Evolutionary conservation across 2,329 filamentous ascomycete species (phyloP), one percentile per base, ranked within the genome.

Genomic region (Pseudopyricularia javanii): DNA sequence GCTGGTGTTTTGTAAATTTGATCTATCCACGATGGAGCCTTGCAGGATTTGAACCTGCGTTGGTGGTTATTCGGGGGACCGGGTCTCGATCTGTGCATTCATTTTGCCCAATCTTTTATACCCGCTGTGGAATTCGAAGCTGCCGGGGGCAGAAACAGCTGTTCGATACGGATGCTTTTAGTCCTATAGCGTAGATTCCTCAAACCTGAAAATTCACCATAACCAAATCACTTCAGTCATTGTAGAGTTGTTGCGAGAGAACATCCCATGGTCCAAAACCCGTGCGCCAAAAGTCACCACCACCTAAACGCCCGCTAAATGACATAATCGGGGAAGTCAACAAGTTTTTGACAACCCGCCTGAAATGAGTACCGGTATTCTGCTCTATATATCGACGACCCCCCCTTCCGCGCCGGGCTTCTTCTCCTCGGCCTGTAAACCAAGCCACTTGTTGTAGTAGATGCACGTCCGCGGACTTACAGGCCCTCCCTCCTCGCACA

Each of bases 391-490:
- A 12, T 43, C 37, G 37, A 43, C 37, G 8, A 43, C 17, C 11
- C 17, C 17, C 17, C 24, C 37, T 22, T 43, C 24, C 7, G 14
- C 49, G 12, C 26, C 34, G n/a, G 22, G 17, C 49, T 51, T 51
- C 26, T 52, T 52, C 37, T 15, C 35, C n/a, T 52, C 50, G 9
- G 60, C 67, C 49, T 74, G 70, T 58, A 71, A 61, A 1, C 72
- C 77, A 47, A 96, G 68, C 93, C 93, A 98, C 51, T 83, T 79
- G 57, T 86, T 79, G 63, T 95, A 96, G 64, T 98, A 98, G 52
- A 89, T 85, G 68, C 93, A 98, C 50, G 86, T 95, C 58, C 82
- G 85, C 0, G 91, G 88, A 61, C 85, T 94, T 22, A 98, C 89
- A 0, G 90, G 88, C 0, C 91, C 91, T 7, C 89, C 90, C 56